Percentiles rank a stretch among this genome's conserved stretches.
Evolutionary conservation across 2,329 filamentous ascomycete species (phyloP).

Genomic region (Didymella exigua): DNA sequence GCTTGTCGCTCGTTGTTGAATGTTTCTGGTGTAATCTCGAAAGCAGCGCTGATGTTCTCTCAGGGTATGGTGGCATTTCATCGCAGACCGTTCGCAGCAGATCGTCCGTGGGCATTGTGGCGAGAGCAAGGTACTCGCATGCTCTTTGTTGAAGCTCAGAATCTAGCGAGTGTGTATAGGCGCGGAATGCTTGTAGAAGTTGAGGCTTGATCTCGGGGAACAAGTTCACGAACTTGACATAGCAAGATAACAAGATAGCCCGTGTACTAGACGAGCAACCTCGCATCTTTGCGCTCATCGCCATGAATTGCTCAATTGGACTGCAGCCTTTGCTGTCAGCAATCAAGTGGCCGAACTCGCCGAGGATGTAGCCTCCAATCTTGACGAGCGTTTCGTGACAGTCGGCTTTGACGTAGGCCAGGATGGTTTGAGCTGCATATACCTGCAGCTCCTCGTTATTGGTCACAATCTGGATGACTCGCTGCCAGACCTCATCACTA

Average conservation of each 20-base stretch:
- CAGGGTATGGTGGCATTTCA: slow-evolving; percentile 98
- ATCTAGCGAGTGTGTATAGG: slow-evolving; percentile 93
- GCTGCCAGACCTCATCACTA: slow-evolving; percentile 98
- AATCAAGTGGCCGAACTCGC: slow-evolving; percentile 95
- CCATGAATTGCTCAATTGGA: slow-evolving; percentile 96
- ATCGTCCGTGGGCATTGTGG: slow-evolving; percentile 85
- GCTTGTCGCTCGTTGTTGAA: slow-evolving; percentile 87
- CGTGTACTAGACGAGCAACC: slow-evolving; percentile 87
- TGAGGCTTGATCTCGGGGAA: slow-evolving; percentile 99
- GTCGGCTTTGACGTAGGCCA: slow-evolving; percentile 92
- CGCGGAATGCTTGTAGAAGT: slow-evolving; percentile 83
- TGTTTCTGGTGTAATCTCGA: slow-evolving; percentile 95
- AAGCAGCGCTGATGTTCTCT: slow-evolving; percentile 87
- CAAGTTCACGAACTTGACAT: slow-evolving; percentile 96
- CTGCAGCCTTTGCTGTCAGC: slow-evolving; percentile 91
- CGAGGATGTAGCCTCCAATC: slow-evolving; percentile 93
- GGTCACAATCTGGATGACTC: slow-evolving; percentile 97
- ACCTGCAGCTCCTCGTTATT: slow-evolving; percentile 99
- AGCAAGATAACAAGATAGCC: slow-evolving; percentile 92
- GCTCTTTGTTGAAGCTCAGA: slow-evolving; percentile 95
- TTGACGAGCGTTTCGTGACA: slow-evolving; percentile 98
- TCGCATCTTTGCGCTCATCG: slow-evolving; percentile 86
- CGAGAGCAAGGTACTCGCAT: slow-evolving; percentile 89
- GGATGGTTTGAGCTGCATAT: slow-evolving; percentile 90
- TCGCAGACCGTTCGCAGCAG: slow-evolving; percentile 92